Conservation (phyloP, 2,329 filamentous ascomycete species). For the Pezizomycotina sp. region DNA sequence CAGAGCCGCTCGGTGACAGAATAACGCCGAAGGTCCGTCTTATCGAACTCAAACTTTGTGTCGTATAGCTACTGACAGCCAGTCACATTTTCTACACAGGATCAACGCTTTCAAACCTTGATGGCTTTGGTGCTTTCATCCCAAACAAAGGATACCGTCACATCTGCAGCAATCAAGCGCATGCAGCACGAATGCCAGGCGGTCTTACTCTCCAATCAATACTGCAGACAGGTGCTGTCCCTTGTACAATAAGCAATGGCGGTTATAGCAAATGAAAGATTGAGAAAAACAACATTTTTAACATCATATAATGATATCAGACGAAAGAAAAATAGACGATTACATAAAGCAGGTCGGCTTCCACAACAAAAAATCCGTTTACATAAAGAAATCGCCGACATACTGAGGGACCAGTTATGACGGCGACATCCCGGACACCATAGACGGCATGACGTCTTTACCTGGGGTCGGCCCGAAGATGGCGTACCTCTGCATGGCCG, state of each 20-base stretch:
- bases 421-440: slow-evolving; percentile 64
- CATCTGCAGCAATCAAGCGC: slow-evolving; percentile 62
- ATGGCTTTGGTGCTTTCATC: slow-evolving; percentile 78
- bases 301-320: too few relatives aligned
- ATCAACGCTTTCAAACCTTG: slow-evolving; percentile 70
- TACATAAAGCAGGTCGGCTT: slow-evolving; percentile 77
- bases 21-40: neutral
- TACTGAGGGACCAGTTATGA: slow-evolving; percentile 53
- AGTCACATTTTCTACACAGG: slow-evolving; percentile 33
- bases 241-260: too few relatives aligned
- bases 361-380: slow-evolving; percentile 85
- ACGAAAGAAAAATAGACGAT: slow-evolving; percentile 47
- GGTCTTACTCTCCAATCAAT: slow-evolving; percentile 60
- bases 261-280: too few relatives aligned
- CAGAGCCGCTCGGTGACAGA: neutral
- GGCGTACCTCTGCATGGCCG: slow-evolving; percentile 74
- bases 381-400: slow-evolving; percentile 55
- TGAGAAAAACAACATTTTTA: too few relatives aligned
- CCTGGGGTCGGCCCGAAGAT: slow-evolving; percentile 90
- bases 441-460: slow-evolving; percentile 56
- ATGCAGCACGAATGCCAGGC: slow-evolving; percentile 57
- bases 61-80: slow-evolving; percentile 27
- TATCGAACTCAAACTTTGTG: slow-evolving; percentile 1
- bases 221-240: slow-evolving; percentile 50
- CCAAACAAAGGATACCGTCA: slow-evolving; percentile 87